Percentiles rank a stretch among this genome's conserved stretches.
These are phyloP conservation scores for Penicillium griseofulvum DNA, from an alignment of 2,329 filamentous ascomycete genomes.

Conservation along the genomic window DNA sequence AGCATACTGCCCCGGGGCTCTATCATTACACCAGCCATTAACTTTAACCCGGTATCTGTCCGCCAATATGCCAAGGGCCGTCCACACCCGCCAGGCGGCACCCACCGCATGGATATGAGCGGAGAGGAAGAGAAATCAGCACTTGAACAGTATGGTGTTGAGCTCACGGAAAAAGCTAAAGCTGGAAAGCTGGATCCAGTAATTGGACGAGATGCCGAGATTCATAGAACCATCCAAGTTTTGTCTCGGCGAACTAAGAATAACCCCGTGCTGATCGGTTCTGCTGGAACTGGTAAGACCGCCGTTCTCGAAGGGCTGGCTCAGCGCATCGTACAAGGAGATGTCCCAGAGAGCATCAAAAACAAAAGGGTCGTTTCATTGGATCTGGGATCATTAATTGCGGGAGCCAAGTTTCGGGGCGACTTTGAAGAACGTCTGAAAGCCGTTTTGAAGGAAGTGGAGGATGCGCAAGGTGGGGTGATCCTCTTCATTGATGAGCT, in stretches of 20 bases:
- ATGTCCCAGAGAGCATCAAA: slow-evolving; percentile 94
- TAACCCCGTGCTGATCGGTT: slow-evolving; percentile 90
- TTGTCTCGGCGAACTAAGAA: slow-evolving; percentile 92
- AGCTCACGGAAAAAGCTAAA: slow-evolving; percentile 79
- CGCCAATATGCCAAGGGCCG: slow-evolving; percentile 58
- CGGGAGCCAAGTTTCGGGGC: slow-evolving; percentile 90
- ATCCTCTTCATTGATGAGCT: slow-evolving; percentile 96
- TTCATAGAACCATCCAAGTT: slow-evolving; percentile 91
- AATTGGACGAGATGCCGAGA: slow-evolving; percentile 87
- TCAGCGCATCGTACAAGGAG: slow-evolving; percentile 82
- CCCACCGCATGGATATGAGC: slow-evolving; percentile 88
- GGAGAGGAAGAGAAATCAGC: slow-evolving; percentile 76
- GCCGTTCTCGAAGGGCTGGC: slow-evolving; percentile 89
- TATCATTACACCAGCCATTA: slow-evolving; percentile 11
- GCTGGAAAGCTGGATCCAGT: slow-evolving; percentile 93
- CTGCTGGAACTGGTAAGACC: slow-evolving; percentile 89
- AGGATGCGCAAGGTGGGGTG: slow-evolving; percentile 81
- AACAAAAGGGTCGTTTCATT: slow-evolving; percentile 85
- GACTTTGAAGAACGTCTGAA: slow-evolving; percentile 96
- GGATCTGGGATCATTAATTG: slow-evolving; percentile 89
- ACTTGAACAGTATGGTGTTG: slow-evolving; percentile 85
- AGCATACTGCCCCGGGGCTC: slow-evolving; percentile 19
- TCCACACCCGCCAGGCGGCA: slow-evolving; percentile 85
- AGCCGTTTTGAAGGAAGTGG: slow-evolving; percentile 83
- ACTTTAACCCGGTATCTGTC: slow-evolving; percentile 17